Percentiles rank a stretch among this genome's conserved stretches.
phyloP scores from a whole-genome alignment of 306 rosid genomes.

The Quercus cerris region DNA sequence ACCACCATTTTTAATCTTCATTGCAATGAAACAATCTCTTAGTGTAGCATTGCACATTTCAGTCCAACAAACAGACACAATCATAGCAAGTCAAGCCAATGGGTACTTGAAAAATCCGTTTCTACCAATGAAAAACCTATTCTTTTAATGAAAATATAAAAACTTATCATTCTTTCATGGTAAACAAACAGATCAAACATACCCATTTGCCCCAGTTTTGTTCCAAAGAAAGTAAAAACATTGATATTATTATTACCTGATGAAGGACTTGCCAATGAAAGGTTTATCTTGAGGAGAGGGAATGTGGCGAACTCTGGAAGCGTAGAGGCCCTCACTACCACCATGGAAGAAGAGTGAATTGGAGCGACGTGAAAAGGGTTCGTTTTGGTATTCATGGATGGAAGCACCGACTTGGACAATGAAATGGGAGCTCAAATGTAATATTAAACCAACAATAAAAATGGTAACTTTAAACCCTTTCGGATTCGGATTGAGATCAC shows the following conservation, averaged over 20 bases:
- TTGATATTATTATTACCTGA: constrained; percentile 45
- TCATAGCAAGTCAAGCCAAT: neutral
- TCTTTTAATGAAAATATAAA: neutral
- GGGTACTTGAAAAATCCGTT: neutral
- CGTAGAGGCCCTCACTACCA: constrained; percentile 77
- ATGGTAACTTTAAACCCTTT: constrained; percentile 3
- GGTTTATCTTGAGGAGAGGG: constrained; percentile 43
- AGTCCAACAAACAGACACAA: neutral
- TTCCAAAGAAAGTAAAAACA: too few relatives aligned
- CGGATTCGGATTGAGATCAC: constrained; percentile 36
- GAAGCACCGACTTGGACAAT: constrained; percentile 53
- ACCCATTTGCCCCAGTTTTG: neutral
- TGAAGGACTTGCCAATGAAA: constrained; percentile 66
- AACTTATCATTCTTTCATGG: constrained; percentile 4
- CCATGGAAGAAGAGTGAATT: constrained; percentile 84
- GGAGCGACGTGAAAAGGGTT: constrained; percentile 55
- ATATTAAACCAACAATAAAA: constrained; percentile 5
- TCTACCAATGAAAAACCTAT: neutral
- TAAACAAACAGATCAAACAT: constrained; percentile 30
- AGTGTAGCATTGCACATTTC: neutral
- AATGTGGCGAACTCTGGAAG: constrained; percentile 34
- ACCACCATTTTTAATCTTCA: too few relatives aligned
- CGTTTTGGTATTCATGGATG: constrained; percentile 65
- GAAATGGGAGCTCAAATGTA: constrained; percentile 18
- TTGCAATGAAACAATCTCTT: neutral